Conservation (phyloP, 169 alveolate genomes). For the Eimeria maxima region DNA sequence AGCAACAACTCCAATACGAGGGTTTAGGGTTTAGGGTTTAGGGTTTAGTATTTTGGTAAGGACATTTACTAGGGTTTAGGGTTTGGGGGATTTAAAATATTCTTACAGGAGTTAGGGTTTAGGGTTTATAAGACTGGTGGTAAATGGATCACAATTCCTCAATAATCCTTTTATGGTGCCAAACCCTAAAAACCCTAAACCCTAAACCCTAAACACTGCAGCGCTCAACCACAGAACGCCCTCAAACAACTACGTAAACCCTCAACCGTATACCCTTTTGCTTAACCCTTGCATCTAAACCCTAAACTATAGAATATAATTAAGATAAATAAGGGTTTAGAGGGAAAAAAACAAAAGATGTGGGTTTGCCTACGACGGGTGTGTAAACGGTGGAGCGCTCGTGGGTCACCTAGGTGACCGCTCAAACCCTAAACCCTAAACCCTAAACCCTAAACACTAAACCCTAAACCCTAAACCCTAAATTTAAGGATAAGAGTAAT, state of each 20-base stretch:
- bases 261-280: too few species aligned
- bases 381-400: too few species aligned
- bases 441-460: constrained; percentile 28
- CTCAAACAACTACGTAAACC: too few species aligned
- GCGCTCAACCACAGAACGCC: too few species aligned
- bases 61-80: not conserved
- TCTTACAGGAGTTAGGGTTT: not conserved
- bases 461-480: constrained; percentile 63
- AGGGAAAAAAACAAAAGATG: too few species aligned
- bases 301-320: too few species aligned
- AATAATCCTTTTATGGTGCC: not conserved
- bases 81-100: not conserved
- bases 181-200: not conserved
- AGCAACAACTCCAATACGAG: not conserved
- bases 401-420: too few species aligned
- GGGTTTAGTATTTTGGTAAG: not conserved
- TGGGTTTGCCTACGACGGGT: too few species aligned
- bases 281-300: too few species aligned
- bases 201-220: not conserved
- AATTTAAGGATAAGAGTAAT: not conserved
- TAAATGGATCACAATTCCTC: not conserved
- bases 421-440: constrained; percentile 37
- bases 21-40: constrained; percentile 54
- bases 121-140: not conserved
- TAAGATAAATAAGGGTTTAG: too few species aligned